Evolutionary conservation across 2,329 filamentous ascomycete species (phyloP).

Genomic region (Cladosporium sp.): DNA sequence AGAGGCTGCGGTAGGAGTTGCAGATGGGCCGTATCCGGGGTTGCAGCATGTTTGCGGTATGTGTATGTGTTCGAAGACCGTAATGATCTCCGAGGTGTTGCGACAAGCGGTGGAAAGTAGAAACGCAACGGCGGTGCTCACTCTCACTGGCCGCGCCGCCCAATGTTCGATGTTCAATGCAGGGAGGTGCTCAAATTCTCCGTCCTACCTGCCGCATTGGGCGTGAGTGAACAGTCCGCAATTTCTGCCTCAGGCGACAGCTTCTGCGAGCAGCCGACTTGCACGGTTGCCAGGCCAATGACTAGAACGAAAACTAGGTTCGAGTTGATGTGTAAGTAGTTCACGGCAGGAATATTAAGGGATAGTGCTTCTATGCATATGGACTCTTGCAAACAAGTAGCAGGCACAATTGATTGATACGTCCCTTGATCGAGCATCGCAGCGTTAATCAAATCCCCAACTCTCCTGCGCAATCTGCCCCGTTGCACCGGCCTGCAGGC

Average conservation of each 20-base stretch:
- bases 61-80: constrained; percentile 9
- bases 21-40: constrained; percentile 56
- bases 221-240: not conserved
- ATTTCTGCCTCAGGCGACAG: not conserved
- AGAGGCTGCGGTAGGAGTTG: constrained; percentile 46
- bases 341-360: too few relatives aligned
- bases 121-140: not conserved
- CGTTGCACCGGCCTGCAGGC: not conserved
- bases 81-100: not conserved
- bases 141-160: not conserved
- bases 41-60: constrained; percentile 57
- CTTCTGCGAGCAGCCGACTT: too few relatives aligned
- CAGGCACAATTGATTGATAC: too few relatives aligned
- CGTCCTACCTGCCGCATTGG: too few relatives aligned
- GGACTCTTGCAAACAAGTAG: too few relatives aligned
- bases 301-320: too few relatives aligned
- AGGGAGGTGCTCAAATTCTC: not conserved
- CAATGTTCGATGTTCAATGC: not conserved
- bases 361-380: too few relatives aligned
- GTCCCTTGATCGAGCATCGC: too few relatives aligned
- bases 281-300: not conserved
- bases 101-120: not conserved
- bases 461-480: not conserved
- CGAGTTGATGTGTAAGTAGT: too few relatives aligned
- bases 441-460: too few relatives aligned